Conservation (phyloP, 2,329 filamentous ascomycete genomes). For the Cadophora gregata region DNA sequence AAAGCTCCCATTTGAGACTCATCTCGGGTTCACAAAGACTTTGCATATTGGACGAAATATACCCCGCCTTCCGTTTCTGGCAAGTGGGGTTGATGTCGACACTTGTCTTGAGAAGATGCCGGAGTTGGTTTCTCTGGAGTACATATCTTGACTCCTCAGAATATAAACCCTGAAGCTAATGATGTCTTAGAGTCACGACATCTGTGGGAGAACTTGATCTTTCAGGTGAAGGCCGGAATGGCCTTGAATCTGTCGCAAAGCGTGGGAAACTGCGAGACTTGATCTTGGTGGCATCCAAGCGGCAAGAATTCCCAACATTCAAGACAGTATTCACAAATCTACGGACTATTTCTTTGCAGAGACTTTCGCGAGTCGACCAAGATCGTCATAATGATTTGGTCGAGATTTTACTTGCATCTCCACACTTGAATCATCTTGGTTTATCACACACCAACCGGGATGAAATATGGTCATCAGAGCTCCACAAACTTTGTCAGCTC, state of each 20-base stretch:
- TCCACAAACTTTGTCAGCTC: neutral
- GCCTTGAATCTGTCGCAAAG: neutral
- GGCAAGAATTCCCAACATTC: neutral
- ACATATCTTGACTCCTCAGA: neutral
- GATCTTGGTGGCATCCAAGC: neutral
- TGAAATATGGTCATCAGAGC: neutral
- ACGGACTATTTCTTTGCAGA: neutral
- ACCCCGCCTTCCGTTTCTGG: slow-evolving; percentile 8
- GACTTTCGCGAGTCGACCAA: neutral
- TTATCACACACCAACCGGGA: neutral
- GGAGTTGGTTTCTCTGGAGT: neutral
- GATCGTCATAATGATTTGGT: neutral
- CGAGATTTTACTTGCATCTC: neutral
- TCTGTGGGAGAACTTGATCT: neutral
- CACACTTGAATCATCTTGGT: slow-evolving; percentile 3
- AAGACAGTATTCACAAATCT: neutral
- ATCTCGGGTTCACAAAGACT: slow-evolving; percentile 2
- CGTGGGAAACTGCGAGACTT: neutral
- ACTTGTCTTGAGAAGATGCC: slow-evolving; percentile 14
- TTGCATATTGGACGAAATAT: slow-evolving; percentile 6
- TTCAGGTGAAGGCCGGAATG: neutral
- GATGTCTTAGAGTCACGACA: neutral
- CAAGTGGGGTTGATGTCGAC: slow-evolving; percentile 4
- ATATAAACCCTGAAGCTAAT: neutral
- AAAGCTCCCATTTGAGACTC: neutral